A percentile compares a stretch with the other conserved stretches of the same genome.
Evolutionary conservation across 1,139 yeast species (phyloP).

Genomic region (Ogataea hybrid): DNA sequence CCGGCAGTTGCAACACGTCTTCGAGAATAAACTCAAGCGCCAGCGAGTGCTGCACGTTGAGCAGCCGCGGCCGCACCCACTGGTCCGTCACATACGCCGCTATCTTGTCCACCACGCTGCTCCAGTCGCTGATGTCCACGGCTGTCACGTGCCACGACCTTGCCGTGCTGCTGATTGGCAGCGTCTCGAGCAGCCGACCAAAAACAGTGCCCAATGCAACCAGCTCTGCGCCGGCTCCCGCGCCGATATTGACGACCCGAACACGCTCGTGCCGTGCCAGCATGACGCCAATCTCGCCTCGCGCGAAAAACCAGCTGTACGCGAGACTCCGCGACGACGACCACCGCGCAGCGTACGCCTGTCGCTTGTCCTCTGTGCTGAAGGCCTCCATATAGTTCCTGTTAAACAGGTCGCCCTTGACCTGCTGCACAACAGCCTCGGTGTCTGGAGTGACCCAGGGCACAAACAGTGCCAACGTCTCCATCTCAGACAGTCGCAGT

Average conservation of each 20-base stretch:
- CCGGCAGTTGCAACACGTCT: constrained; percentile 44
- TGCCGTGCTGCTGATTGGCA: constrained; percentile 25
- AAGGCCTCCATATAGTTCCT: constrained; percentile 73
- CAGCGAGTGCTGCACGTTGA: constrained; percentile 30
- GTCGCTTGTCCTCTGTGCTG: constrained; percentile 57
- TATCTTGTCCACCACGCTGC: constrained; percentile 45
- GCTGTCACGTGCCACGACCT: constrained; percentile 16
- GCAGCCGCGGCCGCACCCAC: constrained; percentile 42
- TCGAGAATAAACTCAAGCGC: constrained; percentile 45
- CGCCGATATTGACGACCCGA: constrained; percentile 68
- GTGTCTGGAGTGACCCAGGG: constrained; percentile 37
- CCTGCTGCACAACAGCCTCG: constrained; percentile 50
- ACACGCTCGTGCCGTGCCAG: constrained; percentile 17
- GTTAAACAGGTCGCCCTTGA: constrained; percentile 66
- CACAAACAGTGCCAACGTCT: constrained; percentile 49
- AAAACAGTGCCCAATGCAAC: constrained; percentile 67
- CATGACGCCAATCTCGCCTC: constrained; percentile 36
- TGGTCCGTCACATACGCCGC: constrained; percentile 41
- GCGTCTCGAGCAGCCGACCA: constrained; percentile 28
- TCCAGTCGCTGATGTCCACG: constrained; percentile 83
- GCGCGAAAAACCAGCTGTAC: constrained; percentile 62
- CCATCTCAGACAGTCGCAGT: constrained; percentile 23
- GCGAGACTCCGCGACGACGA: constrained; percentile 79
- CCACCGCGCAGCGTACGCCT: constrained; percentile 84
- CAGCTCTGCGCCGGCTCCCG: constrained; percentile 87